Percentiles rank a stretch among this genome's conserved stretches.
phyloP scores from a whole-genome alignment of 352 stramenopile genomes.

The Globisporangium spiculum region DNA sequence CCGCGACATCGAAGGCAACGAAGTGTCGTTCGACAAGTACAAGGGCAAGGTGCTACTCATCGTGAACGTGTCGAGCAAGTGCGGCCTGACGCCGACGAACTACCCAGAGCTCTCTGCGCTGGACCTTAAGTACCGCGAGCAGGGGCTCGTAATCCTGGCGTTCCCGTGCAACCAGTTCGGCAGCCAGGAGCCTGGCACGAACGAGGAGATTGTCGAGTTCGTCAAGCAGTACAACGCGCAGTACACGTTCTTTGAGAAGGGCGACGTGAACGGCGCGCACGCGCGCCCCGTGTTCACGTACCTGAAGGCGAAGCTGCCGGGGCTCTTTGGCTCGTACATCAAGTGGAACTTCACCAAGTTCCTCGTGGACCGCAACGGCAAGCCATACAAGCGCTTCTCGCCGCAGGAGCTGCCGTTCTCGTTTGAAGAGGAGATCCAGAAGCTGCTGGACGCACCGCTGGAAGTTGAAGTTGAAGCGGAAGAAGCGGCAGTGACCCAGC shows the following conservation, averaged over 20 bases:
- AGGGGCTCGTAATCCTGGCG: conserved; percentile 34
- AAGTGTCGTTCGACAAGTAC: conserved; percentile 20
- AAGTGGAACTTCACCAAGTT: conserved; percentile 1
- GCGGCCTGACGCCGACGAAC: conserved; percentile 49
- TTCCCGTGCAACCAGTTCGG: conserved; percentile 59
- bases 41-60: conserved; percentile 7
- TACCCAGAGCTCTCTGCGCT: conserved; percentile 23
- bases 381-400: not conserved
- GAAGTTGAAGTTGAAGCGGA: not conserved
- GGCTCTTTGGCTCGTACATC: conserved; percentile 8
- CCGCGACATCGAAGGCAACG: conserved; percentile 36
- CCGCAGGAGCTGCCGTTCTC: not conserved
- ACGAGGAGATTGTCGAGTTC: conserved; percentile 46
- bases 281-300: conserved; percentile 36
- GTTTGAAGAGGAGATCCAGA: conserved; percentile 16
- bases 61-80: conserved; percentile 29
- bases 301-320: conserved; percentile 18
- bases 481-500: not conserved
- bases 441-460: conserved; percentile 36
- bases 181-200: conserved; percentile 45
- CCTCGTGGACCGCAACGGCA: not conserved
- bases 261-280: conserved; percentile 42
- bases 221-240: conserved; percentile 40
- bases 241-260: conserved; percentile 57
- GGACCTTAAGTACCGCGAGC: conserved; percentile 15